phyloP scores from a whole-genome alignment of 257 asterid genomes.

The Ilex asprella region DNA sequence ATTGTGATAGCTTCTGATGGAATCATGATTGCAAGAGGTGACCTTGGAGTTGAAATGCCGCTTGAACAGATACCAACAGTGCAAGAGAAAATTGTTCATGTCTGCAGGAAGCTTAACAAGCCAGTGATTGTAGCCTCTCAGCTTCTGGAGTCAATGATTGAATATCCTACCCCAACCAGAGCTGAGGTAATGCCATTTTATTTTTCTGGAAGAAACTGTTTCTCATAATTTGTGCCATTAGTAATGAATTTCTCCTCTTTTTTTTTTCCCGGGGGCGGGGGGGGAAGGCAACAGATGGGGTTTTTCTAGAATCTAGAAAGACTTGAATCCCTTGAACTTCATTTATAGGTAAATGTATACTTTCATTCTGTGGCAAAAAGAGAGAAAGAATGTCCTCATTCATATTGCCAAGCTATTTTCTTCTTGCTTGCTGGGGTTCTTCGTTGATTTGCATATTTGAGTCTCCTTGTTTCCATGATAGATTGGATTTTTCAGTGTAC shows the following conservation, averaged over 20 bases:
- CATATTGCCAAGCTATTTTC: too few relatives aligned
- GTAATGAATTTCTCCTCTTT: too few relatives aligned
- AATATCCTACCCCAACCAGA: constrained; percentile 81
- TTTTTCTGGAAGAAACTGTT: not conserved
- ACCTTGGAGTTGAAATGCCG: constrained; percentile 87
- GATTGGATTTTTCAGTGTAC: not conserved
- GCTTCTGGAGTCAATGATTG: constrained; percentile 83
- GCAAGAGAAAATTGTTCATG: constrained; percentile 49
- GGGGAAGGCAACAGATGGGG: too few relatives aligned
- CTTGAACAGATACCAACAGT: constrained; percentile 76
- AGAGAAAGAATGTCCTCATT: too few relatives aligned
- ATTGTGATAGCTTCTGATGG: constrained; percentile 75
- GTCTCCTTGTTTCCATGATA: too few relatives aligned
- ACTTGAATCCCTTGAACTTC: too few relatives aligned
- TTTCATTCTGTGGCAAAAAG: too few relatives aligned
- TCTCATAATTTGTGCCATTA: not conserved
- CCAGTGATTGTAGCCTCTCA: constrained; percentile 86
- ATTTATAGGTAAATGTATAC: too few relatives aligned
- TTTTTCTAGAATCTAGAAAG: too few relatives aligned
- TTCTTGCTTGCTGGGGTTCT: too few relatives aligned
- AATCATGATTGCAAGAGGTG: constrained; percentile 93
- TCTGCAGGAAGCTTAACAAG: constrained; percentile 74
- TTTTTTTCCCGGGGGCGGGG: too few relatives aligned
- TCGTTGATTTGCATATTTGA: too few relatives aligned
- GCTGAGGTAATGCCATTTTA: constrained; percentile 55